Percentiles rank a stretch among this genome's conserved stretches.
Evolutionary conservation across 2,329 filamentous ascomycete genomes (phyloP).

Genomic region (Colletotrichum nymphaeae): DNA sequence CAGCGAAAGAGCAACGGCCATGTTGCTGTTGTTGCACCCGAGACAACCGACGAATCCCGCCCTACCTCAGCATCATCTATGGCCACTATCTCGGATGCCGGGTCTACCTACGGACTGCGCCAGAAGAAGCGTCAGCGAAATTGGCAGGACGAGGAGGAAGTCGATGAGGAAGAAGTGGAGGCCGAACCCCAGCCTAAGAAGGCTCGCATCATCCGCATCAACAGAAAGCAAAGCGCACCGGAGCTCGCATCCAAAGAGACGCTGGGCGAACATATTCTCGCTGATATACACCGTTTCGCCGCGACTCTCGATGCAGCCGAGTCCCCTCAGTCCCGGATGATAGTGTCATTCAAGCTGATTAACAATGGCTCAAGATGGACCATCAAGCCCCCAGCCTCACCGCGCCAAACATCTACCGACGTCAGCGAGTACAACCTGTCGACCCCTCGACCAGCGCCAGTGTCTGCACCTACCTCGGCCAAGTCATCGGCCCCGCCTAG

Average conservation of each 20-base stretch:
- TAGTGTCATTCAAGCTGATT: constrained; percentile 28
- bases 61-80: constrained; percentile 66
- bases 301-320: constrained; percentile 5
- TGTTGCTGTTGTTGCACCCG: not conserved
- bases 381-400: not conserved
- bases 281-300: constrained; percentile 17
- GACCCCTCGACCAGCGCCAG: constrained; percentile 23
- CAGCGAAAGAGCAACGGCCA: constrained; percentile 32
- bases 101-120: constrained; percentile 34
- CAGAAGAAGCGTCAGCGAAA: constrained; percentile 62
- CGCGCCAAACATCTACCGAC: constrained; percentile 34
- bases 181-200: constrained; percentile 49
- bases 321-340: constrained; percentile 10
- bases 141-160: constrained; percentile 62
- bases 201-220: constrained; percentile 34
- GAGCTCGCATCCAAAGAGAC: constrained; percentile 15
- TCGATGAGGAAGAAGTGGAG: constrained; percentile 49
- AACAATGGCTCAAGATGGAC: constrained; percentile 27
- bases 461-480: constrained; percentile 33
- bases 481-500: constrained; percentile 34
- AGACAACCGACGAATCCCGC: constrained; percentile 57
- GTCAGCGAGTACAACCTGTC: constrained; percentile 19
- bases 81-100: constrained; percentile 48
- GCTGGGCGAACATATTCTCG: constrained; percentile 21
- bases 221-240: constrained; percentile 30